Percentiles rank a stretch among this genome's conserved stretches.
Conservation (phyloP, 345 rosid species). For the Adansonia digitata region DNA sequence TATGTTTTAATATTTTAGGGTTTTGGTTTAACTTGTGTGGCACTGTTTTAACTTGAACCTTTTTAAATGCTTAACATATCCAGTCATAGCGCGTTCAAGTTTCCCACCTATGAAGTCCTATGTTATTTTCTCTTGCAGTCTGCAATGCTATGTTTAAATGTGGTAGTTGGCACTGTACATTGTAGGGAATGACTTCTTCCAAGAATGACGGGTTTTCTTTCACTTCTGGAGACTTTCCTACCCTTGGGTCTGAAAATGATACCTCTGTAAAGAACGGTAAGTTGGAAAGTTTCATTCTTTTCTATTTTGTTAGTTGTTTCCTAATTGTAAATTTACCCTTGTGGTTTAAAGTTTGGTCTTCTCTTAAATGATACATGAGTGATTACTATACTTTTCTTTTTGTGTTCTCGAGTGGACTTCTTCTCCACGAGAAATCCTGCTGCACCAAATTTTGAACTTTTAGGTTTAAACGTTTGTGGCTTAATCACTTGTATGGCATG, state of each 20-base stretch:
- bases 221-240: constrained; percentile 90
- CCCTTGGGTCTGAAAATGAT: constrained; percentile 84
- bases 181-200: constrained; percentile 60
- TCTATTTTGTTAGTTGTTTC: neutral
- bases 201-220: constrained; percentile 81
- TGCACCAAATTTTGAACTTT: neutral
- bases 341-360: constrained; percentile 15
- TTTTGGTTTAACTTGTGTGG: no score
- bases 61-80: neutral
- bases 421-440: neutral
- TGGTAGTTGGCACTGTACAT: constrained; percentile 12
- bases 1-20: neutral
- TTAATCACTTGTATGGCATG: neutral
- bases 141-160: constrained; percentile 1
- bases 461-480: neutral
- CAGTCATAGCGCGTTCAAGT: neutral
- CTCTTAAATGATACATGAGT: neutral
- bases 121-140: neutral
- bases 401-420: neutral
- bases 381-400: no score
- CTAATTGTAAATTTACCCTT: constrained; percentile 3
- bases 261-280: constrained; percentile 44
- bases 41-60: neutral
- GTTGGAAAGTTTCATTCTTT: constrained; percentile 80
- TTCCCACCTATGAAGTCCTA: neutral